Conservation (phyloP, 2,329 filamentous ascomycete species). For the Venturia carpophila region DNA sequence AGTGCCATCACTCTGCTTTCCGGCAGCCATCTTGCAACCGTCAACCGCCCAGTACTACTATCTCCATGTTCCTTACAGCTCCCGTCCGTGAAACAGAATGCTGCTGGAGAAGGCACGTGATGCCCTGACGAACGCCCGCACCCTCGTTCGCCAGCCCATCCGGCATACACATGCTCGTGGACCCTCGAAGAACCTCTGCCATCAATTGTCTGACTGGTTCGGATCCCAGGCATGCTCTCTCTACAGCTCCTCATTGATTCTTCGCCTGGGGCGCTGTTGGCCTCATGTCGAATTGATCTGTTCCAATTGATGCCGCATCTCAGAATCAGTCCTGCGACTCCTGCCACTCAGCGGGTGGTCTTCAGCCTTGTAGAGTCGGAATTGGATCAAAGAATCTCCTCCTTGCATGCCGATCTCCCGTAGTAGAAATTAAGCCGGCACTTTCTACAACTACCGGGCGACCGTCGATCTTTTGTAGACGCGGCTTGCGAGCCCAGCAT, state of each 20-base stretch:
- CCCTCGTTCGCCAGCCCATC: too few relatives aligned
- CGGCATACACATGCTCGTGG: not conserved
- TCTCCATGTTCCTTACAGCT: not conserved
- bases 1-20: not conserved
- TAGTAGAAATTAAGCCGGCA: not conserved
- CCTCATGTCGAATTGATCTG: too few relatives aligned
- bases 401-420: slow-evolving; percentile 1
- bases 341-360: too few relatives aligned
- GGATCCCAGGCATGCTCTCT: too few relatives aligned
- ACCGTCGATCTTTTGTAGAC: not conserved
- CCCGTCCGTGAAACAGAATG: not conserved
- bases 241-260: too few relatives aligned
- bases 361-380: not conserved
- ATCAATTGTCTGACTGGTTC: not conserved
- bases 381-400: not conserved
- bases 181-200: not conserved
- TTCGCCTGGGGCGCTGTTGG: too few relatives aligned
- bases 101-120: not conserved
- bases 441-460: not conserved
- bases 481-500: not conserved
- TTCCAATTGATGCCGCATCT: not conserved
- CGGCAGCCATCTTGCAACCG: too few relatives aligned
- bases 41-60: not conserved
- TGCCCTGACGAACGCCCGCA: not conserved
- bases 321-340: too few relatives aligned